Base-by-base conservation (phyloP, 148 eudicot species). In the Euryodendron excelsum region DNA sequence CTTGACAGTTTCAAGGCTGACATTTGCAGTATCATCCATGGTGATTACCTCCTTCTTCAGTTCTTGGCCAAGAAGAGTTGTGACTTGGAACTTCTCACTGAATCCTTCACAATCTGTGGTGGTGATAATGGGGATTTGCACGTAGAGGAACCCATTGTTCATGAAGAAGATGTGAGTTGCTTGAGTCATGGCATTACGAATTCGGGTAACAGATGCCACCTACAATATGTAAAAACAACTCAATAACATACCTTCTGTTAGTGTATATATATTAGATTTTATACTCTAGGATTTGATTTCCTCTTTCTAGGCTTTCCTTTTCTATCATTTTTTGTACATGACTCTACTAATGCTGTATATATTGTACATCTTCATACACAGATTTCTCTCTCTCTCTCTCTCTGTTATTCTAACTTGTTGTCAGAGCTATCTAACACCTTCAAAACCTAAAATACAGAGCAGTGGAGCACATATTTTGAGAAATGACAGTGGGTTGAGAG, bases 201-300 rank as follows among this genome's bases (percentile, higher is more conserved):
- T 87, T 77, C 96, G 86, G 71, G 84, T 81, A n/a, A 96, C 87
- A 8, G 99, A 90, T 69, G 97, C 96, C 67, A 95, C 94, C 97
- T 95, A 75, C 83, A 71, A 82, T 37, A 39, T 39, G 56, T 21
- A 48, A 30, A n/a, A 45, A 64, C 45, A 64, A 28, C 33, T 66
- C 37, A 17, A 77, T 1, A 33, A 23, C 66, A 77, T 39, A n/a
- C n/a, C n/a, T n/a, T n/a, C n/a, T 66, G 48, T 71, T 50, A 8
- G 27, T 30, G 13, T n/a, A 59, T 3, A 5, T 70, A 23, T 11
- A 33, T 21, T 58, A 69, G 27, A 1, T 2, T 18, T 8, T 23
- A 20, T 14, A 55, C 39, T 45, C 25, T 15, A 18, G 9, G 31
- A 61, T 48, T 44, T 66, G 53, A 17, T 14, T 34, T 4, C 52